phyloP scores from a whole-genome alignment of 306 rosid genomes.

The Medicago lupulina region DNA sequence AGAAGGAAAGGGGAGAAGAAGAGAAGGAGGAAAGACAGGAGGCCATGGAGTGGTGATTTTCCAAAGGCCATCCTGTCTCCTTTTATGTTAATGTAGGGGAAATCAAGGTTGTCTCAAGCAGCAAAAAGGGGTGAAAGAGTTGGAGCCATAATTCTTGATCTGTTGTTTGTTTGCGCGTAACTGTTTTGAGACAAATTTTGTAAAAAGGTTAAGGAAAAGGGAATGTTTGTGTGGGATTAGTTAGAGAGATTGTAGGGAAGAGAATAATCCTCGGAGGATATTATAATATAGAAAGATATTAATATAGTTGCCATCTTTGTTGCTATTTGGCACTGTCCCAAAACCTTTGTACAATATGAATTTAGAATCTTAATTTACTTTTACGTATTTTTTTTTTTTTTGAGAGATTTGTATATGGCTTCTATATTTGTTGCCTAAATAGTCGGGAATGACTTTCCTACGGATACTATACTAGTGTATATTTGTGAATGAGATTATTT shows the following conservation, averaged over 20 bases:
- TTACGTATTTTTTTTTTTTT: slow-evolving; percentile 2
- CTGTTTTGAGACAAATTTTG: slow-evolving; percentile 40
- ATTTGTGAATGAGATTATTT: slow-evolving; percentile 16
- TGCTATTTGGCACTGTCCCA: slow-evolving; percentile 11
- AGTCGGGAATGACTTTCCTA: background rate
- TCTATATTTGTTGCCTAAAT: slow-evolving; percentile 27
- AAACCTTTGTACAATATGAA: slow-evolving; percentile 27
- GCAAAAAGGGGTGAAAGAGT: slow-evolving; percentile 49
- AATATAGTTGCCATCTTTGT: slow-evolving; percentile 25
- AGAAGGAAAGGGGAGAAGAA: background rate
- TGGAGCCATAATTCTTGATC: slow-evolving; percentile 50
- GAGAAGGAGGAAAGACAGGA: slow-evolving; percentile 57
- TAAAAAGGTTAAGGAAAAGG: slow-evolving; percentile 42
- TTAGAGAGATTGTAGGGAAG: slow-evolving; percentile 70
- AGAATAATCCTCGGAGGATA: slow-evolving; percentile 65
- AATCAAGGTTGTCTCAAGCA: slow-evolving; percentile 38
- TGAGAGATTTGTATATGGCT: slow-evolving; percentile 28
- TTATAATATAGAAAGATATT: slow-evolving; percentile 10
- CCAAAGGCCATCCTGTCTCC: slow-evolving; percentile 80
- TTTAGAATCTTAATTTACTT: background rate
- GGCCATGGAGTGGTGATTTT: slow-evolving; percentile 49
- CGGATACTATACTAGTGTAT: background rate
- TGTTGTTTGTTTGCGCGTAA: background rate
- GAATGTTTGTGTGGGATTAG: slow-evolving; percentile 45
- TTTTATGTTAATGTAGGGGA: slow-evolving; percentile 32